Evolutionary conservation across 2,329 filamentous ascomycete species (phyloP).

Genomic region (Alternaria gaisen): DNA sequence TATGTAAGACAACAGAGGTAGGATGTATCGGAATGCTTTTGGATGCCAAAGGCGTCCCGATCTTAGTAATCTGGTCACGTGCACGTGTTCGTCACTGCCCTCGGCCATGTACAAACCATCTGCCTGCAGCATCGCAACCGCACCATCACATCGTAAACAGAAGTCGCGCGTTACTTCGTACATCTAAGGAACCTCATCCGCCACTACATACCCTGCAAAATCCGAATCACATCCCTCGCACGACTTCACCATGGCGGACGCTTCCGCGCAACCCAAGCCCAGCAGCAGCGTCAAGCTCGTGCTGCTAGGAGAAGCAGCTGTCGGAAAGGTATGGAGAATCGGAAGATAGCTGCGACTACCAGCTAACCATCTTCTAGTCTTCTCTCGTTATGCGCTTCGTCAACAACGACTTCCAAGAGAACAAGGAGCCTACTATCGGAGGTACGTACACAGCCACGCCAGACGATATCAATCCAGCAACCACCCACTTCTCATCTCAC

Average conservation of each 20-base stretch:
- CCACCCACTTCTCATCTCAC: background rate
- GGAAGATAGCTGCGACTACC: background rate
- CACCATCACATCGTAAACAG: constrained; percentile 11
- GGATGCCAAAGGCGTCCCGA: background rate
- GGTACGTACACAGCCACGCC: constrained; percentile 64
- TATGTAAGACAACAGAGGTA: background rate
- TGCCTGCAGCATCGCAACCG: constrained; percentile 24
- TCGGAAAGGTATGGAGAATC: constrained; percentile 82
- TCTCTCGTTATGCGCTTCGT: constrained; percentile 98
- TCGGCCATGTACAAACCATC: constrained; percentile 22
- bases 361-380: constrained; percentile 65
- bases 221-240: constrained; percentile 9
- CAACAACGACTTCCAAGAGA: constrained; percentile 99
- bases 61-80: constrained; percentile 26
- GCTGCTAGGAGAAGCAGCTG: constrained; percentile 93
- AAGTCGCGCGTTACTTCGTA: background rate
- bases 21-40: background rate
- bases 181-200: background rate
- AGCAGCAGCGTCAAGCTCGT: constrained; percentile 99
- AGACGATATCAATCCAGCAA: background rate
- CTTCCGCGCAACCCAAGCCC: constrained; percentile 78
- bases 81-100: constrained; percentile 27
- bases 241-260: constrained; percentile 71
- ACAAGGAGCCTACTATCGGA: constrained; percentile 99
- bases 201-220: background rate